Conservation (phyloP, 495 filamentous ascomycete species). For the Aspergillus nanangensis region DNA sequence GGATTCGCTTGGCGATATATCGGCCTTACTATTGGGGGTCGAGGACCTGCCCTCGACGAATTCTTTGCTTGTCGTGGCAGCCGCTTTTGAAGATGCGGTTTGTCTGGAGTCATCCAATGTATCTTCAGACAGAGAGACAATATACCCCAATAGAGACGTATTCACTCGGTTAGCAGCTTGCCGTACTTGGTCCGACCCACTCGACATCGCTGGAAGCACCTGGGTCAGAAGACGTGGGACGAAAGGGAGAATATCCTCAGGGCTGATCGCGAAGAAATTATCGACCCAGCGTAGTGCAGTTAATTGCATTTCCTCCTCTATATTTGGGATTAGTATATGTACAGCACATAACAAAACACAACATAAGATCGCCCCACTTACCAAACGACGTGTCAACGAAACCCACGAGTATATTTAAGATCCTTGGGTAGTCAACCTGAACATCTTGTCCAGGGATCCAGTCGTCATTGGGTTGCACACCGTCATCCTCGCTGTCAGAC, state of each 20-base stretch:
- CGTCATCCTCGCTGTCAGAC: slow-evolving; percentile 56
- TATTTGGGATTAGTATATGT: slow-evolving; percentile 2
- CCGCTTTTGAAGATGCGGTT: slow-evolving; percentile 32
- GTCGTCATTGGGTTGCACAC: slow-evolving; percentile 69
- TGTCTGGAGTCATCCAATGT: slow-evolving; percentile 36
- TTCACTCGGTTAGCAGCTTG: slow-evolving; percentile 87
- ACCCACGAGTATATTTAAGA: slow-evolving; percentile 85
- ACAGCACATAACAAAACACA: background rate
- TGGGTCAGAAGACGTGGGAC: slow-evolving; percentile 88
- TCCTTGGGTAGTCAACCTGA: slow-evolving; percentile 85
- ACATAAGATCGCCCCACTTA: slow-evolving; percentile 42
- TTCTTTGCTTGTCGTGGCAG: slow-evolving; percentile 45
- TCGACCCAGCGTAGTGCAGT: slow-evolving; percentile 95
- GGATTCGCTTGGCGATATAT: slow-evolving; percentile 23
- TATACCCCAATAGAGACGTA: slow-evolving; percentile 82
- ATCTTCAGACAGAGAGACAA: slow-evolving; percentile 85
- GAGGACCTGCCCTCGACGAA: slow-evolving; percentile 51
- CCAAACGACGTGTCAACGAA: slow-evolving; percentile 82
- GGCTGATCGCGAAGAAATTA: slow-evolving; percentile 93
- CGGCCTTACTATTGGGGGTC: slow-evolving; percentile 38
- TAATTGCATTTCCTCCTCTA: slow-evolving; percentile 84
- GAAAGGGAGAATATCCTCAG: slow-evolving; percentile 94
- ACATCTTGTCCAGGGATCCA: slow-evolving; percentile 98
- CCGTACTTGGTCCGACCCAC: slow-evolving; percentile 81
- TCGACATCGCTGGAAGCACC: slow-evolving; percentile 91